Evolutionary conservation across 2,329 filamentous ascomycete genomes (phyloP), one percentile per base, ranked within the genome.

Genomic region (Alternaria sp.): DNA sequence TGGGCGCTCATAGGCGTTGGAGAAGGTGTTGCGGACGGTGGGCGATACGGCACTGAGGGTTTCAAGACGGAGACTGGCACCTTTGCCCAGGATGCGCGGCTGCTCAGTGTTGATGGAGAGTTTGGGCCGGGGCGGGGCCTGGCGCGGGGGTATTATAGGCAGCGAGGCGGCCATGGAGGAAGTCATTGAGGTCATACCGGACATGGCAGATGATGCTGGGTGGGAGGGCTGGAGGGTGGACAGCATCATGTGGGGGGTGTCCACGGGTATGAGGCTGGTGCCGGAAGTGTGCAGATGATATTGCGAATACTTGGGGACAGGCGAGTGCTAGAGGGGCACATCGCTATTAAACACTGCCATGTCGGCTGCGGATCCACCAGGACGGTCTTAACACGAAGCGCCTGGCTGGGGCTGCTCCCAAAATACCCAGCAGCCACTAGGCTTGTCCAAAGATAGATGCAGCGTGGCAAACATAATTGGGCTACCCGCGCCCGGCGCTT

Each of bases 11-110:
- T 87, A 88, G 55, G 86, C 84, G 78, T 90, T 90, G 70, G 81
- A 84, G 73, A 88, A 88, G 55, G 88, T 90, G 76, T 89, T 90
- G 70, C 85, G 82, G 45, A 84, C 80, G 2, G 88, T 90, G 11
- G 88, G 88, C 8, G 88, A 89, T 28, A 84, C 83, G n/a, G 85
- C 81, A 54, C 84, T 85, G 21, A 87, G 79, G 3, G 84, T 84
- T 47, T 85, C 82, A 51, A 87, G 80, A 14, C 85, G 83, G 49
- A 88, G 77, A 58, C 84, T 84, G 23, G 84, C 83, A 41, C 82
- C 83, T 65, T 84, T 87, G 60, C 85, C 86, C 74, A 87, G 87
- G 21, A 84, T 83, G 61, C 79, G 75, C 11, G 78, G 70, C 55
- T 83, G 80, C 12, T 84, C 78, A 12, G 88, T 90, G 79, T 90